These are phyloP conservation scores for Populus tomentosa DNA, from an alignment of 441 rosid species.

Conservation along the genomic window DNA sequence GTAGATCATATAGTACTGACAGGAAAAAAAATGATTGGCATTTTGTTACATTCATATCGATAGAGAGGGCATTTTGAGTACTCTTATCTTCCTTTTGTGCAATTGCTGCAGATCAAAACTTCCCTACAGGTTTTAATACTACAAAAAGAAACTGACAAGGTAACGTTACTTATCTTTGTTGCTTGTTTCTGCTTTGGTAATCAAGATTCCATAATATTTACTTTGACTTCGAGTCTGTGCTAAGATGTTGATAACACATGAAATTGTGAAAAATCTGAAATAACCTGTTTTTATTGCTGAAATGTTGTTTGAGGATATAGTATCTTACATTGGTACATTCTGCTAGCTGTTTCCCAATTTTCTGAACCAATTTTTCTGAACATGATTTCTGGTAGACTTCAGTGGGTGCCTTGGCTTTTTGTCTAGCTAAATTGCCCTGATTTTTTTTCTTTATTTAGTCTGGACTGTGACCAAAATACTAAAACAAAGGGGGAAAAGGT, in stretches of 20 bases:
- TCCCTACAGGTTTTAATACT: slow-evolving; percentile 86
- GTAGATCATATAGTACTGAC: not conserved
- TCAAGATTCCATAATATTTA: not conserved
- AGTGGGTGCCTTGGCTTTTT: not conserved
- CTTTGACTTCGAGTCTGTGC: not conserved
- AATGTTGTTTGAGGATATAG: not conserved
- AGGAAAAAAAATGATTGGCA: not conserved
- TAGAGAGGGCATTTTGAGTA: slow-evolving; percentile 7
- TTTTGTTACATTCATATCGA: slow-evolving; percentile 5
- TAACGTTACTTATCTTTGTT: slow-evolving; percentile 9
- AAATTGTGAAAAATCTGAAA: not conserved
- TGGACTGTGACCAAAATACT: not conserved
- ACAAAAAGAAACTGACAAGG: slow-evolving; percentile 91
- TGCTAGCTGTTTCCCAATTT: not conserved
- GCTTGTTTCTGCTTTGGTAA: slow-evolving; percentile 7
- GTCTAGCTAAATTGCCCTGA: not conserved
- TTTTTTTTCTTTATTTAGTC: not conserved
- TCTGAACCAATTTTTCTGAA: not conserved
- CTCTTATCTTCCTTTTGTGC: slow-evolving; percentile 8
- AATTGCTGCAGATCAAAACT: slow-evolving; percentile 73
- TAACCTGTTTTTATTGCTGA: not conserved
- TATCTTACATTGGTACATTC: not conserved
- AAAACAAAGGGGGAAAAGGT: not conserved
- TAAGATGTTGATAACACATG: not conserved
- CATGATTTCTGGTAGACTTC: not conserved